Evolutionary conservation across 2,329 filamentous ascomycete genomes (phyloP), one percentile per base, ranked within the genome.

Genomic region (Neofusicoccum ribis): DNA sequence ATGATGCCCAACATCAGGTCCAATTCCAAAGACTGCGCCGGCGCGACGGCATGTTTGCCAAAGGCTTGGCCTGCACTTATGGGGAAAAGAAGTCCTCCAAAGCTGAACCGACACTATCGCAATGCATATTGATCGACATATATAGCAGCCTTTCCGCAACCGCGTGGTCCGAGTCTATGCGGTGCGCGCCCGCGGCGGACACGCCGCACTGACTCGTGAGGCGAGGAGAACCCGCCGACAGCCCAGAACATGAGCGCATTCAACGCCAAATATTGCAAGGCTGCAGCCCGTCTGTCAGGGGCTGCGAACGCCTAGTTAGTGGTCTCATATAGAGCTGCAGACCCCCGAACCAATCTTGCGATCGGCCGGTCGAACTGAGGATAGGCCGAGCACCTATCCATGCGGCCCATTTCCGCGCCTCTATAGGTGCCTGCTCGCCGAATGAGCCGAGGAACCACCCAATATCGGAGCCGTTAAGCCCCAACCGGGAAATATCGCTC

Each of bases 41-140:
- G 34, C n/a, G 2, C n/a, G 15, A 14, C 5, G 49, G 15, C 49
- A 14, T 49, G 23, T 49, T 49, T 7, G 9, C 2, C 46, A 23
- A 20, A 27, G 11, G 17, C 17, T 43, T 43, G 12, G 37, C 17
- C 23, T 8, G 20, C 37, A 43, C 36, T 12, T 9, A 17, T 27
- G 20, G n/a, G 37, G 20, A 43, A 41, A 37, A 31, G 34, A 56
- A 15, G 17, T 39, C 14, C 12, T 37, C 34, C 36, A 54, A 20
- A n/a, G 12, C 3, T 20, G 17, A 36, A 3, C 27, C 36, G 23
- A 44, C 54, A 15, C 54, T 59, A 34, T 41, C 54, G 54, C 15
- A 46, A 34, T 59, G 41, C 54, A 46, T 43, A 58, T 44, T 59
- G 41, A 44, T 59, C 54, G 54, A 59, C 54, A 46, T 46, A 44